Evolutionary conservation across 495 filamentous ascomycete species (phyloP).

Genomic region (Neurospora terricola): DNA sequence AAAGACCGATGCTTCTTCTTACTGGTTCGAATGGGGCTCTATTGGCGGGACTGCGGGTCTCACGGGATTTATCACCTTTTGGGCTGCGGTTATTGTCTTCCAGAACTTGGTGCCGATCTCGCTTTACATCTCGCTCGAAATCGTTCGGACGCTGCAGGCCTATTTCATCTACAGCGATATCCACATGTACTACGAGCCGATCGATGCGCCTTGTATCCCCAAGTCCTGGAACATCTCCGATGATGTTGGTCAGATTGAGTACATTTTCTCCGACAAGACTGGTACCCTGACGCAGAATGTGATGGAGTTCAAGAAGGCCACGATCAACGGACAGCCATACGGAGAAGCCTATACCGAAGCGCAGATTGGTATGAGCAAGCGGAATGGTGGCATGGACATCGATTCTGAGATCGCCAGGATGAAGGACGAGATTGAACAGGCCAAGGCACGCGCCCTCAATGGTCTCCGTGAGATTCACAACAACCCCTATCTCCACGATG

Average conservation of each 20-base stretch:
- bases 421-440: constrained; percentile 68
- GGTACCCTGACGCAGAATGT: constrained; percentile 98
- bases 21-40: constrained; percentile 80
- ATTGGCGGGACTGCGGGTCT: constrained; percentile 67
- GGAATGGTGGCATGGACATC: constrained; percentile 67
- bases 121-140: constrained; percentile 94
- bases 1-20: constrained; percentile 58
- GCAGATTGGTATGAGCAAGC: constrained; percentile 86
- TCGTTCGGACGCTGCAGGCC: constrained; percentile 84
- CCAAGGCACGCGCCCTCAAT: constrained; percentile 60
- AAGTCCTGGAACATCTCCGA: constrained; percentile 99
- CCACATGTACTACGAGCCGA: constrained; percentile 89
- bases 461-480: constrained; percentile 66
- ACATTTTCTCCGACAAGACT: constrained; percentile 99
- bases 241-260: constrained; percentile 97
- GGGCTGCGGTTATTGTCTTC: constrained; percentile 86
- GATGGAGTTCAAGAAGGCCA: constrained; percentile 99
- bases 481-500: constrained; percentile 86
- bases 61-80: constrained; percentile 92
- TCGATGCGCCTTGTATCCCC: constrained; percentile 90
- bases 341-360: constrained; percentile 98
- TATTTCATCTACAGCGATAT: constrained; percentile 96
- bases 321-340: constrained; percentile 87
- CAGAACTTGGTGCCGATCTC: constrained; percentile 99
- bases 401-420: constrained; percentile 67